Conservation (phyloP, 805 yeast species). For the Saccharomycopsis vini region DNA sequence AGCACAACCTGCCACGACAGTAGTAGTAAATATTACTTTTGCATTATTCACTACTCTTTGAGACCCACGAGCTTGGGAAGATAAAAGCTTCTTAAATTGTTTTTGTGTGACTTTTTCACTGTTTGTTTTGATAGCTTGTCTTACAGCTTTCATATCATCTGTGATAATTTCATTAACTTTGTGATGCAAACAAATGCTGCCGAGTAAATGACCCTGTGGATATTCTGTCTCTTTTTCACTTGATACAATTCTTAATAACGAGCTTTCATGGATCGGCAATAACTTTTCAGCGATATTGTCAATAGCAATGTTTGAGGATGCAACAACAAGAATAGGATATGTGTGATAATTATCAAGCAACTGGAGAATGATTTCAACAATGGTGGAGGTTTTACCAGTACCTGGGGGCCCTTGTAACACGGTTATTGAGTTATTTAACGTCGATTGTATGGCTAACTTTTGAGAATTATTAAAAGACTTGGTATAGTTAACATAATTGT, state of each 20-base stretch:
- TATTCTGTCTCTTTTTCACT: conserved; percentile 55
- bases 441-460: conserved; percentile 45
- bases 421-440: conserved; percentile 40
- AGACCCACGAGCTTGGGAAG: conserved; percentile 35
- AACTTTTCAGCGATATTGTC: conserved; percentile 69
- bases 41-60: conserved; percentile 52
- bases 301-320: conserved; percentile 69
- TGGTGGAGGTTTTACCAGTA: conserved; percentile 69
- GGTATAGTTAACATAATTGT: conserved; percentile 42
- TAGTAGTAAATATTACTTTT: conserved; percentile 62
- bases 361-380: conserved; percentile 54
- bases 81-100: conserved; percentile 42
- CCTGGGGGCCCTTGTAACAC: conserved; percentile 77
- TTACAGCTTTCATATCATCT: conserved; percentile 32
- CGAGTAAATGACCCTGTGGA: conserved; percentile 44
- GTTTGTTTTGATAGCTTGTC: conserved; percentile 36
- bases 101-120: conserved; percentile 35
- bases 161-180: conserved; percentile 45
- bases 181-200: conserved; percentile 56
- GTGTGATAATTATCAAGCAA: conserved; percentile 45
- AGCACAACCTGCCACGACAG: conserved; percentile 64
- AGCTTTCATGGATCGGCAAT: conserved; percentile 38
- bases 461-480: conserved; percentile 49
- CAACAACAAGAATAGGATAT: conserved; percentile 61
- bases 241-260: conserved; percentile 49